Conservation (phyloP, 495 filamentous ascomycete species). For the Lasiosphaeris hirsuta region DNA sequence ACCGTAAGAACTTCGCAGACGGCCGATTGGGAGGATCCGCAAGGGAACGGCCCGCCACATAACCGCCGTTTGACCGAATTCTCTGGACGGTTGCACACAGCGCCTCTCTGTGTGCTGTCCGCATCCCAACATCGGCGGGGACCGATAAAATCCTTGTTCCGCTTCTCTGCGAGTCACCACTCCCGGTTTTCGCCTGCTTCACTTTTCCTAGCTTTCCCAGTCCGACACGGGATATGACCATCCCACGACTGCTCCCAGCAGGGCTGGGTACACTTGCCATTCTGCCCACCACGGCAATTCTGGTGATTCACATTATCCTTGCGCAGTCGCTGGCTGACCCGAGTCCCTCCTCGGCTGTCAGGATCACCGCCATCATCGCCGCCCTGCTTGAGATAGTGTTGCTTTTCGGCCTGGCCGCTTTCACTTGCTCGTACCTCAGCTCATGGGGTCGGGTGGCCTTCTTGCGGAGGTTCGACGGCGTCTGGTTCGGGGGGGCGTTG, state of each 20-base stretch:
- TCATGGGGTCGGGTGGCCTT: slow-evolving; percentile 18
- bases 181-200: slow-evolving; percentile 3
- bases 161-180: neutral
- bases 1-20: neutral
- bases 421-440: slow-evolving; percentile 26
- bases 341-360: slow-evolving; percentile 25
- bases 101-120: neutral
- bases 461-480: slow-evolving; percentile 21
- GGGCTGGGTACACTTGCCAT: slow-evolving; percentile 37
- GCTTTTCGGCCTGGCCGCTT: slow-evolving; percentile 26
- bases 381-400: slow-evolving; percentile 34
- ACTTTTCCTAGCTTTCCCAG: slow-evolving; percentile 4
- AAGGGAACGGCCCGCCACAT: neutral
- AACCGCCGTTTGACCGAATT: slow-evolving; percentile 3
- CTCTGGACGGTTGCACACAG: slow-evolving; percentile 2
- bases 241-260: slow-evolving; percentile 30
- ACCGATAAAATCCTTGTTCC: slow-evolving; percentile 8
- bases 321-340: slow-evolving; percentile 31
- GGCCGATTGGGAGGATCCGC: slow-evolving; percentile 3
- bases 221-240: slow-evolving; percentile 27
- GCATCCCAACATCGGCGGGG: neutral
- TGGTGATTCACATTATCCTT: slow-evolving; percentile 40
- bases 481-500: slow-evolving; percentile 36
- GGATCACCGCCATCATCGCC: slow-evolving; percentile 34
- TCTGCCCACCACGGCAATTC: slow-evolving; percentile 37